These are phyloP conservation scores for Cicer pinnatifidum DNA, from an alignment of 306 rosid species.

Conservation along the genomic window DNA sequence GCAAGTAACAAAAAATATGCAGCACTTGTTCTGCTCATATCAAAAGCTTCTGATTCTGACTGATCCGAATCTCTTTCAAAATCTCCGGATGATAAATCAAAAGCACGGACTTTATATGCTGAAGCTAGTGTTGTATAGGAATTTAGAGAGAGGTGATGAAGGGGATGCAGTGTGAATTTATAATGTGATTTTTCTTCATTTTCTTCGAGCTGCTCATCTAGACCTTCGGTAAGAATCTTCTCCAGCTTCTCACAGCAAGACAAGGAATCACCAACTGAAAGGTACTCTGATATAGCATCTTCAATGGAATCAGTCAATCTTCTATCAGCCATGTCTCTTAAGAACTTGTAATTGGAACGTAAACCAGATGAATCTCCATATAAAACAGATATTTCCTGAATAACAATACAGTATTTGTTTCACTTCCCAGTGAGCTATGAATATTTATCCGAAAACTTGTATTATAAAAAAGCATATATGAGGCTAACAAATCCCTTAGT, in stretches of 20 bases:
- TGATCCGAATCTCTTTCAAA: constrained; percentile 42
- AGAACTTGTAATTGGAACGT: constrained; percentile 37
- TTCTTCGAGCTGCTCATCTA: constrained; percentile 42
- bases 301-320: constrained; percentile 55
- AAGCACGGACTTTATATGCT: constrained; percentile 61
- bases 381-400: constrained; percentile 62
- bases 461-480: constrained; percentile 14
- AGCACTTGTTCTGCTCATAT: constrained; percentile 61
- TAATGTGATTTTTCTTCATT: constrained; percentile 44
- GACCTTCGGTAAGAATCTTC: constrained; percentile 58
- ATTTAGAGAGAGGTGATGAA: constrained; percentile 65
- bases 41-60: constrained; percentile 44
- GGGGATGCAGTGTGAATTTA: constrained; percentile 62
- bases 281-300: constrained; percentile 61
- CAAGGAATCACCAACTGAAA: constrained; percentile 58
- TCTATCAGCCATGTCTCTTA: constrained; percentile 48
- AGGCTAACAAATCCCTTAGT: background rate
- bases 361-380: constrained; percentile 43
- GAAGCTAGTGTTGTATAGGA: constrained; percentile 76
- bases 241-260: constrained; percentile 67
- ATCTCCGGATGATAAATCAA: constrained; percentile 47
- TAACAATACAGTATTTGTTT: background rate
- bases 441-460: constrained; percentile 1
- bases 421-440: background rate
- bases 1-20: constrained; percentile 79